Conservation (phyloP, 805 yeast genomes). For the Cyberlindnera xishuangbannaensis region DNA sequence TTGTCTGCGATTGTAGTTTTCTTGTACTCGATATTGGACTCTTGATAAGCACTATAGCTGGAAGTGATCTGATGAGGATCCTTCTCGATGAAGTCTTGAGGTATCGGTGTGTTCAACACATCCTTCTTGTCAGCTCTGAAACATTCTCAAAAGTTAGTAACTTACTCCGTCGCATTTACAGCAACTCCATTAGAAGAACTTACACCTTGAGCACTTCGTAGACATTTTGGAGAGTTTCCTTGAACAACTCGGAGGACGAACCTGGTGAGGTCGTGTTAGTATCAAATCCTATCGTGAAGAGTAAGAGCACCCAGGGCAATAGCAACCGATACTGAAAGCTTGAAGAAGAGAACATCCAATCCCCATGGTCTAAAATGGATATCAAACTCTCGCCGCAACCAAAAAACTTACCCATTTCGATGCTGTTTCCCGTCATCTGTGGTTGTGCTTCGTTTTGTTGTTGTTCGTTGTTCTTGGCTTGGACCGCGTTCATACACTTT, state of each 20-base stretch:
- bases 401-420: constrained; percentile 6
- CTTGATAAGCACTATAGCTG: constrained; percentile 7
- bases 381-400: too few relatives aligned
- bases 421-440: constrained; percentile 6
- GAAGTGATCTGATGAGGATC: constrained; percentile 16
- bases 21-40: constrained; percentile 5
- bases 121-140: constrained; percentile 15
- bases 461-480: not conserved
- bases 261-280: constrained; percentile 11
- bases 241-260: constrained; percentile 7
- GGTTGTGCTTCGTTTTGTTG: not conserved
- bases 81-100: constrained; percentile 14
- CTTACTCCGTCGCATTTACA: not conserved
- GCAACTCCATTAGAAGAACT: constrained; percentile 1
- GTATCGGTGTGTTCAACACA: constrained; percentile 16
- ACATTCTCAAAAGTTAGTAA: constrained; percentile 10
- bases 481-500: not conserved
- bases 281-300: too few relatives aligned
- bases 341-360: not conserved
- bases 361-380: too few relatives aligned
- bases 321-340: too few relatives aligned
- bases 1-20: constrained; percentile 40
- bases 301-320: too few relatives aligned
- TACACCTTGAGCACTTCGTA: constrained; percentile 3
- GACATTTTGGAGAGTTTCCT: constrained; percentile 6